Percentiles rank a stretch among this genome's conserved stretches.
These are phyloP conservation scores for Sporobolomyces roseus DNA, from an alignment of 768 basidiomycete genomes.

Conservation along the genomic window DNA sequence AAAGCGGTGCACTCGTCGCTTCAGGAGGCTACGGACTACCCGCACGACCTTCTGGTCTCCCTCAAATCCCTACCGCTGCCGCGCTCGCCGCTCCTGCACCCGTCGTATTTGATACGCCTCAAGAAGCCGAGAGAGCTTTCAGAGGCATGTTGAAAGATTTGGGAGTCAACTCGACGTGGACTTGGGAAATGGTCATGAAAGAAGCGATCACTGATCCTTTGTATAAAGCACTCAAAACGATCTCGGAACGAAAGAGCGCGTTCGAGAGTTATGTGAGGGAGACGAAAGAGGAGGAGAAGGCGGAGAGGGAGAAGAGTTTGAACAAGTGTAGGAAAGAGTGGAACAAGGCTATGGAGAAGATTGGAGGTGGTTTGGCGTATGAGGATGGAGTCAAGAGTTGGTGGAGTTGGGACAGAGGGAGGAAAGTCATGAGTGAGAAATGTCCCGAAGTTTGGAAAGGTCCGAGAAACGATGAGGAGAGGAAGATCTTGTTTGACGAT, in stretches of 20 bases:
- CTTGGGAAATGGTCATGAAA: slow-evolving; percentile 98
- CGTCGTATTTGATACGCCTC: slow-evolving; percentile 72
- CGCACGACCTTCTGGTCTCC: slow-evolving; percentile 21
- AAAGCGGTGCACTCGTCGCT: slow-evolving; percentile 33
- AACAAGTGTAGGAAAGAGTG: slow-evolving; percentile 58
- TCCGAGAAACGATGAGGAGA: slow-evolving; percentile 75
- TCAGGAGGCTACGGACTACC: slow-evolving; percentile 32
- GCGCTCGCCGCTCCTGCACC: slow-evolving; percentile 53
- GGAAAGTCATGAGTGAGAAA: slow-evolving; percentile 69
- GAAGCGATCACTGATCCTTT: slow-evolving; percentile 96
- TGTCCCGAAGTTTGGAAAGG: slow-evolving; percentile 64
- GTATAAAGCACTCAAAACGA: slow-evolving; percentile 86
- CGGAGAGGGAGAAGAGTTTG: slow-evolving; percentile 77
- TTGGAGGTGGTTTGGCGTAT: slow-evolving; percentile 67
- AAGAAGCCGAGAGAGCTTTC: slow-evolving; percentile 93
- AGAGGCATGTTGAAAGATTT: slow-evolving; percentile 81
- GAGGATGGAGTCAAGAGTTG: slow-evolving; percentile 63
- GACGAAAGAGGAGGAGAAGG: slow-evolving; percentile 73
- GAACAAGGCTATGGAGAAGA: slow-evolving; percentile 91
- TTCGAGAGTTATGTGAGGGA: slow-evolving; percentile 89
- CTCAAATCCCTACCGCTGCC: slow-evolving; percentile 22
- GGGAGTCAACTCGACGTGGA: slow-evolving; percentile 85
- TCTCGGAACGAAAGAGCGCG: slow-evolving; percentile 88
- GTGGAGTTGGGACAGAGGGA: slow-evolving; percentile 44
- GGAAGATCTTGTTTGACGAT: slow-evolving; percentile 84